Base-by-base conservation (phyloP, 805 yeast genomes). In the Torulaspora franciscae region DNA sequence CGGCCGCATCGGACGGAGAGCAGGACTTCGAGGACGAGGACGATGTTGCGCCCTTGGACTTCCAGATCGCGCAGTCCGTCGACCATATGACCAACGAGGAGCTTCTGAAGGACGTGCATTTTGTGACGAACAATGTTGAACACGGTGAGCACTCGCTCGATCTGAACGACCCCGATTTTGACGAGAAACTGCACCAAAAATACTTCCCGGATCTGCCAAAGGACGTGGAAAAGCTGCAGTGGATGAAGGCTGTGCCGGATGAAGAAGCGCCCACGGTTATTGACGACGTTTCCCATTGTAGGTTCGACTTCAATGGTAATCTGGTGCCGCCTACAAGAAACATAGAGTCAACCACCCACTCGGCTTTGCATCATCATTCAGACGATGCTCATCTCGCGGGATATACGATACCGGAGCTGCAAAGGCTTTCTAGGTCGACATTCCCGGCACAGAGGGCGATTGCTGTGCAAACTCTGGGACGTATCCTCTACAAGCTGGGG, bases 331-430 rank as follows among this genome's bases (percentile, higher is more conserved):
- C 84, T 5, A 64, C 71, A 0, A 72, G 79, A 40, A 70, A 79
- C 25, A 62, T 67, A 11, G 47, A 66, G 1, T 64, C 77, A 6
- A 79, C 84, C 2, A 72, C 82, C 0, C 69, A 72, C 32, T 60
- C 75, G 32, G 99, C 96, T 0, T 73, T 93, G 22, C 96, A 88
- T 58, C 98, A 93, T 62, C 99, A 93, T 64, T 76, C 96, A 0
- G 87, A 83, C 8, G 80, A 83, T 38, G 96, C 98, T 0, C 80
- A 81, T 36, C 71, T 90, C 42, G 95, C 98, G 0, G 99, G 99
- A 0, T 93, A 93, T 63, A 90, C 97, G 0, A 61, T 93, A 19
- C 71, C 78, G 0, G 99, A 93, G 61, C 71, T 93, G 41, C 83
- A 84, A 1, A 93, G 84, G 54, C 73, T 87, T 38, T 69, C 89